These are phyloP conservation scores for Puccinia brachypodii DNA, from an alignment of 1,284 basidiomycete species.

Conservation along the genomic window DNA sequence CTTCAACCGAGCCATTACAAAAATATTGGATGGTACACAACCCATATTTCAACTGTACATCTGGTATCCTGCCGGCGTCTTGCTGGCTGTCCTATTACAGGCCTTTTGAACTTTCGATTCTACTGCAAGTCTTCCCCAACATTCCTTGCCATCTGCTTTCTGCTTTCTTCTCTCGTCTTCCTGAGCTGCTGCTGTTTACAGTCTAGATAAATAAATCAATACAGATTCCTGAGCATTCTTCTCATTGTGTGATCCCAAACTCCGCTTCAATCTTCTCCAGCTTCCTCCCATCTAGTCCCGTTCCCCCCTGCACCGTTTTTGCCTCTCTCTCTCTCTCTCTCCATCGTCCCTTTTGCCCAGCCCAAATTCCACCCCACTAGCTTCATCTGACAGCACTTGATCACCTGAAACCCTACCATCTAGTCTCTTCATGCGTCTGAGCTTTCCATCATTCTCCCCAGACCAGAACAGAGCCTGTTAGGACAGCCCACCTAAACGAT, in stretches of 20 bases:
- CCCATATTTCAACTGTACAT: conserved; percentile 13
- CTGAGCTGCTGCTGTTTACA: conserved; percentile 5
- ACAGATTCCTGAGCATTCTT: conserved; percentile 6
- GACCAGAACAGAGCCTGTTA: neutral
- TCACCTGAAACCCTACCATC: neutral
- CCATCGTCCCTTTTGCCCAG: neutral
- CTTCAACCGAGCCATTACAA: neutral
- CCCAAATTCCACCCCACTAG: neutral
- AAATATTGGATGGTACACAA: conserved; percentile 6
- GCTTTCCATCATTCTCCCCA: neutral
- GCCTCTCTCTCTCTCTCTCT: neutral
- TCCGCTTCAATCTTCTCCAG: conserved; percentile 24
- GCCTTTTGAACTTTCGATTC: neutral
- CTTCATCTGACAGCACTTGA: too few relatives aligned
- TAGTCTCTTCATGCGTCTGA: neutral
- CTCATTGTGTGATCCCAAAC: conserved; percentile 43
- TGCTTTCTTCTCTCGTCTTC: conserved; percentile 11
- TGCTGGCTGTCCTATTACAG: neutral
- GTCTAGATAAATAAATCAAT: neutral
- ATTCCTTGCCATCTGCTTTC: conserved; percentile 25
- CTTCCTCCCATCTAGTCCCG: neutral
- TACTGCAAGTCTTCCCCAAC: conserved; percentile 2
- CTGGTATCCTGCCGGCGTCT: neutral
- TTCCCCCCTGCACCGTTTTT: neutral
- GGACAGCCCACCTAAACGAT: neutral